These are phyloP conservation scores for Aspergillus sergii DNA, from an alignment of 2,329 filamentous ascomycete species.

Conservation along the genomic window DNA sequence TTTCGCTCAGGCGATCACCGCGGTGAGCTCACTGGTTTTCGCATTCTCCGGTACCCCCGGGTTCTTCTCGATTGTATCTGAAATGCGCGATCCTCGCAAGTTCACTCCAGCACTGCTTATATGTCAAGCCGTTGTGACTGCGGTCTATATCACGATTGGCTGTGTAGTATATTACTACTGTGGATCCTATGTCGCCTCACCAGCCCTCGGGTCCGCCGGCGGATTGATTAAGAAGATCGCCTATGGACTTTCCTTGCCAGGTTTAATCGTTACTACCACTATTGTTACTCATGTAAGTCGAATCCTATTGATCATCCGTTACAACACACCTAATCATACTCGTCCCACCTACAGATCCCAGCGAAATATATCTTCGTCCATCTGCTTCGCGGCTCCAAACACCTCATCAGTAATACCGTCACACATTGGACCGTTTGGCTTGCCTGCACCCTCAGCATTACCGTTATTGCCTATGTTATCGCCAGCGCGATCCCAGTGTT, in stretches of 20 bases:
- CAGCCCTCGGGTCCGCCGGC: slow-evolving; percentile 49
- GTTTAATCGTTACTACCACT: slow-evolving; percentile 27
- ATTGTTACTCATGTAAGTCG: slow-evolving; percentile 18
- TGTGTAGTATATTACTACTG: slow-evolving; percentile 49
- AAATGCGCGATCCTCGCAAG: slow-evolving; percentile 36
- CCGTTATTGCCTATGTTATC: slow-evolving; percentile 28
- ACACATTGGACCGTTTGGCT: slow-evolving; percentile 30
- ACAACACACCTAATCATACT: not conserved
- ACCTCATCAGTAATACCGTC: slow-evolving; percentile 23
- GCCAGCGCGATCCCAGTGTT: slow-evolving; percentile 33
- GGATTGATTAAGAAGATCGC: slow-evolving; percentile 43
- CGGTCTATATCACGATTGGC: slow-evolving; percentile 35
- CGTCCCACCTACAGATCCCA: slow-evolving; percentile 1
- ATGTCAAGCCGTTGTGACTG: slow-evolving; percentile 35
- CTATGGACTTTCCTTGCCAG: slow-evolving; percentile 41
- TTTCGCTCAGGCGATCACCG: slow-evolving; percentile 26
- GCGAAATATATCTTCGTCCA: slow-evolving; percentile 25
- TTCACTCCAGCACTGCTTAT: slow-evolving; percentile 32
- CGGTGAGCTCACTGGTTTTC: slow-evolving; percentile 27
- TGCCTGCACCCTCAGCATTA: slow-evolving; percentile 22
- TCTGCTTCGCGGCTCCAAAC: slow-evolving; percentile 25
- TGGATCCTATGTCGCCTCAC: slow-evolving; percentile 47
- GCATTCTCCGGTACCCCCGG: slow-evolving; percentile 23
- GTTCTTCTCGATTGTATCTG: slow-evolving; percentile 38
- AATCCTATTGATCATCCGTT: not conserved